A percentile compares a stretch with the other conserved stretches of the same genome.
Evolutionary conservation across 2,329 filamentous ascomycete species (phyloP).

Genomic region (Hirsutella thompsonii): DNA sequence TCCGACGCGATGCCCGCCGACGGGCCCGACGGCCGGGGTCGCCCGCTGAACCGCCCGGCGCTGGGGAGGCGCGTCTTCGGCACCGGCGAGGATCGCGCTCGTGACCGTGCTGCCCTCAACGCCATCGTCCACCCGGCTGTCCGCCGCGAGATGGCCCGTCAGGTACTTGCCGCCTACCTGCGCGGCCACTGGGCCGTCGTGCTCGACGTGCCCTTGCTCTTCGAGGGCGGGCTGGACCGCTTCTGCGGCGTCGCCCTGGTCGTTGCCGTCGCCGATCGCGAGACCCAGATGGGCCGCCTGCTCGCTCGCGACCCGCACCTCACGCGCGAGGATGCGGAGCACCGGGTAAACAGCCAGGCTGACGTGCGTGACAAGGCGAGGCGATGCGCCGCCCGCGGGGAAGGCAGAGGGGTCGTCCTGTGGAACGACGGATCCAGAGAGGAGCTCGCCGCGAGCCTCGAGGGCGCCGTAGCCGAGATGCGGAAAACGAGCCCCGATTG

Average conservation of each 20-base stretch:
- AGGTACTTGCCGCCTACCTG: slow-evolving; percentile 61
- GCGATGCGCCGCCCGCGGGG: slow-evolving; percentile 52
- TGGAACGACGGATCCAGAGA: slow-evolving; percentile 77
- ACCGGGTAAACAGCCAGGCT: slow-evolving; percentile 74
- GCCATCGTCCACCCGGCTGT: slow-evolving; percentile 89
- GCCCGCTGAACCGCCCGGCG: slow-evolving; percentile 73
- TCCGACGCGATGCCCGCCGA: slow-evolving; percentile 36
- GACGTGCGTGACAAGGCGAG: slow-evolving; percentile 75
- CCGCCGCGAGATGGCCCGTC: slow-evolving; percentile 64
- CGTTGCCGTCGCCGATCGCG: slow-evolving; percentile 69
- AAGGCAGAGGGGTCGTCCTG: slow-evolving; percentile 62
- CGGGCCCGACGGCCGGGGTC: slow-evolving; percentile 47
- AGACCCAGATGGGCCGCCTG: slow-evolving; percentile 70
- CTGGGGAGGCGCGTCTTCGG: slow-evolving; percentile 83
- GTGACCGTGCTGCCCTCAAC: slow-evolving; percentile 69
- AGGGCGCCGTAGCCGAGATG: slow-evolving; percentile 51
- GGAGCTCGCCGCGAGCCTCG: slow-evolving; percentile 55
- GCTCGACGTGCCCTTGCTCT: slow-evolving; percentile 82
- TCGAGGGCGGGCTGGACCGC: slow-evolving; percentile 75
- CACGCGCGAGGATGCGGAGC: slow-evolving; percentile 73
- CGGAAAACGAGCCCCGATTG: slow-evolving; percentile 54
- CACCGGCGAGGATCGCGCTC: slow-evolving; percentile 51
- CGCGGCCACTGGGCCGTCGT: slow-evolving; percentile 77
- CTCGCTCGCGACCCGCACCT: slow-evolving; percentile 65
- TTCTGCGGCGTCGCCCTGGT: slow-evolving; percentile 80